Percentiles rank a stretch among this genome's conserved stretches.
phyloP scores from a whole-genome alignment of 192 early-diverging fungal genomes.

The Mortierella hygrophila region DNA sequence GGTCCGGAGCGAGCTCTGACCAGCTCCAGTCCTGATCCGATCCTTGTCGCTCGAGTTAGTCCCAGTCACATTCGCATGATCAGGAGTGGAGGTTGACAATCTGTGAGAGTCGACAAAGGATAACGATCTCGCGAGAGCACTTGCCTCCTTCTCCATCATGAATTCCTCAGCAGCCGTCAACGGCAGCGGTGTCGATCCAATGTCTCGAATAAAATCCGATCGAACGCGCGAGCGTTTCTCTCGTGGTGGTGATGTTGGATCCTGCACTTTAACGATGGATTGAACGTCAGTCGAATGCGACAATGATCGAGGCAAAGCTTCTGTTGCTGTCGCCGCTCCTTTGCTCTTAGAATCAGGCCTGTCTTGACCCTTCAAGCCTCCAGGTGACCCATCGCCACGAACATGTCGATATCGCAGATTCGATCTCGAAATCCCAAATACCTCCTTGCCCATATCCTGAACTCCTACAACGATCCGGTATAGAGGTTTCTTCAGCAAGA shows the following conservation, averaged over 20 bases:
- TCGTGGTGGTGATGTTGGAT: not conserved
- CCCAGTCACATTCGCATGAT: not conserved
- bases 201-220: slow-evolving; percentile 44
- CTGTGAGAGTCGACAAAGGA: not conserved
- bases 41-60: not conserved
- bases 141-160: not conserved
- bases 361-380: not conserved
- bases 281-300: not conserved
- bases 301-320: not conserved
- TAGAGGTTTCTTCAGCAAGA: slow-evolving; percentile 26
- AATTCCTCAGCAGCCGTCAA: not conserved
- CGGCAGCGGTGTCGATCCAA: slow-evolving; percentile 21
- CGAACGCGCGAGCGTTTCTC: slow-evolving; percentile 15
- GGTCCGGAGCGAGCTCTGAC: not conserved
- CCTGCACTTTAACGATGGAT: not conserved
- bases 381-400: not conserved
- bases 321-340: not conserved
- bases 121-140: not conserved
- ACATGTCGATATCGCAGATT: slow-evolving; percentile 9
- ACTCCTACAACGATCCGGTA: slow-evolving; percentile 43
- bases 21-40: not conserved
- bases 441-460: slow-evolving; percentile 16
- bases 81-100: not conserved
- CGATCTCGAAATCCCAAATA: slow-evolving; percentile 8
- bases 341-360: not conserved